Percentiles rank a stretch among this genome's conserved stretches.
These are phyloP conservation scores for Begonia fuchsioides DNA, from an alignment of 306 rosid genomes.

Conservation along the genomic window DNA sequence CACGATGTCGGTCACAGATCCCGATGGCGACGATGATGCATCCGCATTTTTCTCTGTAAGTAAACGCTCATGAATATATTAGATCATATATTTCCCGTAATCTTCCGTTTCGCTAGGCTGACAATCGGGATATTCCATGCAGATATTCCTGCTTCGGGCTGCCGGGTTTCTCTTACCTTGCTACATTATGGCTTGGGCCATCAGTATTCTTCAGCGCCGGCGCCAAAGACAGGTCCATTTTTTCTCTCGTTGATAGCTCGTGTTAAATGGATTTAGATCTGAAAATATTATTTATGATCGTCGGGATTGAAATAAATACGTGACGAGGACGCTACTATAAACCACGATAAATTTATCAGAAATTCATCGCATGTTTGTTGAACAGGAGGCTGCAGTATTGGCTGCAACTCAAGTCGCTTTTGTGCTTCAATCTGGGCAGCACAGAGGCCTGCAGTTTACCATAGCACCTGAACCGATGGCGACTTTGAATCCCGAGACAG, in stretches of 20 bases:
- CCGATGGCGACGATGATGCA: no score
- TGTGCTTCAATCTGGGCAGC: constrained; percentile 81
- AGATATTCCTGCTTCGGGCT: constrained; percentile 71
- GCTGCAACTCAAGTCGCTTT: no score
- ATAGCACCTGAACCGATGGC: constrained; percentile 50
- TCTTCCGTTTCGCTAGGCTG: neutral
- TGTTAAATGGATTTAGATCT: no score
- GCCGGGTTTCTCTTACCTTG: constrained; percentile 97
- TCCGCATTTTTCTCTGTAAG: no score
- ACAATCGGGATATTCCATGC: constrained; percentile 3
- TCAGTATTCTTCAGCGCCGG: constrained; percentile 86
- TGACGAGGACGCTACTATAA: no score
- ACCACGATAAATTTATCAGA: no score
- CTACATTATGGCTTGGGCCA: constrained; percentile 98
- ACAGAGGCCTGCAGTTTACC: constrained; percentile 67
- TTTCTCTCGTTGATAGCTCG: constrained; percentile 9
- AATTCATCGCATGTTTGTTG: no score
- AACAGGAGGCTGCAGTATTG: constrained; percentile 99
- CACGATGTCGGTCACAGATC: no score
- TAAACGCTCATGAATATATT: neutral
- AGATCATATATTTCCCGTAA: neutral
- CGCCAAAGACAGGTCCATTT: constrained; percentile 97
- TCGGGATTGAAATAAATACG: no score
- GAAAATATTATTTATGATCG: no score
- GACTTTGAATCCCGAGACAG: constrained; percentile 44